Percentiles rank a stretch among this genome's conserved stretches.
These are phyloP conservation scores for Hylodesmum podocarpum DNA, from an alignment of 306 rosid species.

Conservation along the genomic window DNA sequence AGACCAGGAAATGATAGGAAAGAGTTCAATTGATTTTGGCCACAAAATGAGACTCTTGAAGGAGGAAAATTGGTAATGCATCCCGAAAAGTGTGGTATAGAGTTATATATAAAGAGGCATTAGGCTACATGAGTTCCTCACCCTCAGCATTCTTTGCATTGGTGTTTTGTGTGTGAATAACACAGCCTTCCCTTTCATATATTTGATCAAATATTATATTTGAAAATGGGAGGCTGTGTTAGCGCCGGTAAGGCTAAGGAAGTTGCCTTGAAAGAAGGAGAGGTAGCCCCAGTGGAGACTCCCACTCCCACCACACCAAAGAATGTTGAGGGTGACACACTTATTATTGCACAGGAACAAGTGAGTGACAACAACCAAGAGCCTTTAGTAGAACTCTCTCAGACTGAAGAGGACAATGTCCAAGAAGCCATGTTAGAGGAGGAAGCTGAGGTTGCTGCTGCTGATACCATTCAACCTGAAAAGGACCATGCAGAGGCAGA, in stretches of 20 bases:
- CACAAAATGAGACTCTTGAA: conserved; percentile 29
- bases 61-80: not conserved
- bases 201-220: not conserved
- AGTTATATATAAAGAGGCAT: conserved; percentile 19
- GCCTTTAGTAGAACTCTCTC: conserved; percentile 39
- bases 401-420: conserved; percentile 32
- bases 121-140: not conserved
- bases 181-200: conserved; percentile 29
- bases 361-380: conserved; percentile 43
- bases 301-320: conserved; percentile 39
- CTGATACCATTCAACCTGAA: conserved; percentile 11
- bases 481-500: not conserved
- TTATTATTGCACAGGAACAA: conserved; percentile 34
- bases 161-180: not conserved
- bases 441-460: conserved; percentile 22
- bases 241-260: conserved; percentile 74
- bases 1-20: too few relatives aligned
- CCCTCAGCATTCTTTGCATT: conserved; percentile 25
- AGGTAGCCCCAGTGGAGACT: conserved; percentile 37
- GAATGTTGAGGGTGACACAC: conserved; percentile 27
- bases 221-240: conserved; percentile 87
- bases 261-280: conserved; percentile 14
- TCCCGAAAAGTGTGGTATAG: conserved; percentile 14
- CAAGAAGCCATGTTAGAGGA: conserved; percentile 26
- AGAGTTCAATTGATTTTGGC: too few relatives aligned